Percentiles rank a stretch among this genome's conserved stretches.
Evolutionary conservation across 83 land plant genomes (phyloP).

Genomic region (Thuja plicata): DNA sequence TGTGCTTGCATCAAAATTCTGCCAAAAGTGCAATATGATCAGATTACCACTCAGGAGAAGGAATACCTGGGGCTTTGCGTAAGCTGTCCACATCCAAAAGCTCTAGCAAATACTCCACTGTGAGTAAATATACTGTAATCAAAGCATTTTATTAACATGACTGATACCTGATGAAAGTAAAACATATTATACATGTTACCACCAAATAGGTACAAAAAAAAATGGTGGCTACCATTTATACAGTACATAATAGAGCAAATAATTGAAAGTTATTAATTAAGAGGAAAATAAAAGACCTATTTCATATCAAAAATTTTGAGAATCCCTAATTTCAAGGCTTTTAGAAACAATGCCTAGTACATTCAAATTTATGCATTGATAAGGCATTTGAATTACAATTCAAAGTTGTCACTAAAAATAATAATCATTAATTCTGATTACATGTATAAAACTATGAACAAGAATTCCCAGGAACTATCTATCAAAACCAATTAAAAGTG

Average conservation of each 20-base stretch:
- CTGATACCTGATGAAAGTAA: not conserved
- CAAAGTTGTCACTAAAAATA: not conserved
- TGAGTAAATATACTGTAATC: slow-evolving; percentile 78
- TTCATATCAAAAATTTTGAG: not conserved
- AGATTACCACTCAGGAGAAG: slow-evolving; percentile 98
- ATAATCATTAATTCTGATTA: slow-evolving; percentile 14
- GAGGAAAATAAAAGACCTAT: not conserved
- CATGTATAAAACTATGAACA: slow-evolving; percentile 93
- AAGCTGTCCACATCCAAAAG: slow-evolving; percentile 93
- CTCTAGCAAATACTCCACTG: slow-evolving; percentile 87
- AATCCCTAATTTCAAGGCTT: not conserved
- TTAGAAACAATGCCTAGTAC: not conserved
- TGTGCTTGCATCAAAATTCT: slow-evolving; percentile 85
- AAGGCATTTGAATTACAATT: not conserved
- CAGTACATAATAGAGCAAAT: not conserved
- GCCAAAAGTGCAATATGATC: slow-evolving; percentile 96
- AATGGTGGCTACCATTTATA: not conserved
- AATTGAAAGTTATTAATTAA: not conserved
- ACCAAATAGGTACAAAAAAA: not conserved
- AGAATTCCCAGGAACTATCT: slow-evolving; percentile 77
- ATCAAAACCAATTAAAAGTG: too few species aligned
- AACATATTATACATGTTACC: not conserved
- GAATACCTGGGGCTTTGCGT: slow-evolving; percentile 94
- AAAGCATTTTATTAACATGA: not conserved
- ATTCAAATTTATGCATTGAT: not conserved